phyloP scores from a whole-genome alignment of 257 asterid species.

The Solanum pinnatisectum region DNA sequence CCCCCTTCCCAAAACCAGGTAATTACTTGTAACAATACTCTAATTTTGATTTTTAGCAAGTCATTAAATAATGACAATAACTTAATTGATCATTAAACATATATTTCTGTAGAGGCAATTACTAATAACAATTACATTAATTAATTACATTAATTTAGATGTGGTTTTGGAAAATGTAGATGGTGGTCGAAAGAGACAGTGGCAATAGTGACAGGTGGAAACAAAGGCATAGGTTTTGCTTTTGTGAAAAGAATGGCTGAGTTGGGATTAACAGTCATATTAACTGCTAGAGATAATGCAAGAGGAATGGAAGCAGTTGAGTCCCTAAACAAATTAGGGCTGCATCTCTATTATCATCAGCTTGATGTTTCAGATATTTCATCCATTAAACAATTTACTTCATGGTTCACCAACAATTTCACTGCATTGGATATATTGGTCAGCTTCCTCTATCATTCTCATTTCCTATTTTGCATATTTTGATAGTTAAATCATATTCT shows the following conservation, averaged over 20 bases:
- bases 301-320: conserved; percentile 50
- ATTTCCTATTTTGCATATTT: too few relatives aligned
- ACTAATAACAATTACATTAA: too few relatives aligned
- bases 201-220: conserved; percentile 72
- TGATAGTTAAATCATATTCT: too few relatives aligned
- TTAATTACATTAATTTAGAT: not conserved
- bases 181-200: conserved; percentile 84
- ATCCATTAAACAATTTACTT: conserved; percentile 38
- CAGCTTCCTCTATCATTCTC: conserved; percentile 1
- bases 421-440: conserved; percentile 59
- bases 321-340: conserved; percentile 22
- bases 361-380: conserved; percentile 54
- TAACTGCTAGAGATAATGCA: conserved; percentile 55
- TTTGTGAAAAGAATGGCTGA: conserved; percentile 49
- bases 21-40: not conserved
- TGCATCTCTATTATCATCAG: conserved; percentile 33
- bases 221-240: conserved; percentile 69
- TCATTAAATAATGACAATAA: too few relatives aligned
- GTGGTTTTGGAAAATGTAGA: conserved; percentile 11
- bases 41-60: too few relatives aligned
- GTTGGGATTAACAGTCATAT: conserved; percentile 56
- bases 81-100: too few relatives aligned
- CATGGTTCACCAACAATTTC: conserved; percentile 41
- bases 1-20: conserved; percentile 27
- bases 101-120: too few relatives aligned